Evolutionary conservation across 2,329 filamentous ascomycete species (phyloP).

Genomic region (Cladosporium sp.): DNA sequence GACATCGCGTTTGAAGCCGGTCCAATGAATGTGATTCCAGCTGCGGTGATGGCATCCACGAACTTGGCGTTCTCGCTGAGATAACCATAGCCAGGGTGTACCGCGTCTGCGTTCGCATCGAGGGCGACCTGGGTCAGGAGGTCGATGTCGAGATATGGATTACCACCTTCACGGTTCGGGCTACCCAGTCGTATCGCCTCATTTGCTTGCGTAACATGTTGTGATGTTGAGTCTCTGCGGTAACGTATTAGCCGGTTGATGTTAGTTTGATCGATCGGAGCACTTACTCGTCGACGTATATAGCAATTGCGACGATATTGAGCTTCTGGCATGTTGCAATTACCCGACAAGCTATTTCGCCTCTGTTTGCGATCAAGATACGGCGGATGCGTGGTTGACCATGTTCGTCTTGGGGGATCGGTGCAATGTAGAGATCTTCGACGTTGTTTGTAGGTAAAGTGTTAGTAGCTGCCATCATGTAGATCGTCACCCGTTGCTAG

Average conservation of each 20-base stretch:
- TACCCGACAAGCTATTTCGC: conserved; percentile 3
- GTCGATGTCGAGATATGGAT: conserved; percentile 36
- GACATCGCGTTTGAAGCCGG: conserved; percentile 37
- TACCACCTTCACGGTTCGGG: conserved; percentile 3
- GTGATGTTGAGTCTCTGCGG: conserved; percentile 35
- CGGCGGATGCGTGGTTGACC: not conserved
- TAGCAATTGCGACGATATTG: not conserved
- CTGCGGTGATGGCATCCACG: conserved; percentile 31
- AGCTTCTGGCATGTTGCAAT: conserved; percentile 4
- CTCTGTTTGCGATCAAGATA: not conserved
- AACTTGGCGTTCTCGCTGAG: conserved; percentile 41
- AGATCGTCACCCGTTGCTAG: not conserved
- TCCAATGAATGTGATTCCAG: conserved; percentile 41
- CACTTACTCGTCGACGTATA: not conserved
- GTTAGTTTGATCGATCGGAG: not conserved
- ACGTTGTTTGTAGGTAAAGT: not conserved
- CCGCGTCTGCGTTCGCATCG: conserved; percentile 31
- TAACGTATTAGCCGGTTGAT: not conserved
- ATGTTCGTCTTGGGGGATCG: not conserved
- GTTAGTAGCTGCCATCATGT: not conserved
- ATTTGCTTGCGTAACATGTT: conserved; percentile 38
- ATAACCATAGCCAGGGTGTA: conserved; percentile 43
- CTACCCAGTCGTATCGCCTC: conserved; percentile 34
- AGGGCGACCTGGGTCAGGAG: conserved; percentile 34
- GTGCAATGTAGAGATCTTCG: not conserved